These are phyloP conservation scores for Agaricus blazei DNA, from an alignment of 768 basidiomycete species.

Conservation along the genomic window DNA sequence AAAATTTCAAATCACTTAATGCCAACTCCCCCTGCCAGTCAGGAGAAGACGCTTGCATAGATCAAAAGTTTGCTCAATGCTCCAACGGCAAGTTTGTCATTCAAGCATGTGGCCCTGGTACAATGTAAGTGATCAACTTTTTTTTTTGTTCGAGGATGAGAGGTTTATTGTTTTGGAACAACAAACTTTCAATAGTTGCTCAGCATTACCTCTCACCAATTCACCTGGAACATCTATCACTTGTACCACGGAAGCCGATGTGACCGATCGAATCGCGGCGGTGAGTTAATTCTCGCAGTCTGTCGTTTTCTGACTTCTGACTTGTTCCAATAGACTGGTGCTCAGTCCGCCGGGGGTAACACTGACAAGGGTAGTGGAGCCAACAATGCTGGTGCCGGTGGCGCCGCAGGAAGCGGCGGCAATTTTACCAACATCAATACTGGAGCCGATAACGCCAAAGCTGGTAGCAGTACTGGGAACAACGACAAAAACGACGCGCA, in stretches of 20 bases:
- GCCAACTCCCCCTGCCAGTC: conserved; percentile 29
- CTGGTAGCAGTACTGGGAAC: conserved; percentile 8
- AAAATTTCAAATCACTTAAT: conserved; percentile 28
- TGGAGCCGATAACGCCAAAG: neutral
- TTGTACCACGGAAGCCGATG: conserved; percentile 46
- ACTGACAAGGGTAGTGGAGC: neutral
- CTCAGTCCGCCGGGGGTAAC: neutral
- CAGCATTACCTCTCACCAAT: conserved; percentile 48
- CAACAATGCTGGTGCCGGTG: neutral
- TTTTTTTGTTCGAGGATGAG: neutral
- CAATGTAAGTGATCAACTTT: conserved; percentile 23
- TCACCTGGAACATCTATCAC: conserved; percentile 44
- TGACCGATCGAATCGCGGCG: conserved; percentile 41
- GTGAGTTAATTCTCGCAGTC: conserved; percentile 19
- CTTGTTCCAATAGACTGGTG: conserved; percentile 14
- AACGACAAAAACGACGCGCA: conserved; percentile 27
- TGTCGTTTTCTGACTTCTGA: neutral
- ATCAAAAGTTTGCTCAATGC: conserved; percentile 50
- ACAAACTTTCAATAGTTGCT: conserved; percentile 26
- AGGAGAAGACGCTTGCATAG: conserved; percentile 44
- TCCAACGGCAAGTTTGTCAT: conserved; percentile 39
- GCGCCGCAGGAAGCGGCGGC: neutral
- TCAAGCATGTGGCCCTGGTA: conserved; percentile 28
- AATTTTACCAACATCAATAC: neutral
- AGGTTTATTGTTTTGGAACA: neutral